These are phyloP conservation scores for Penicillium sp. DNA, from an alignment of 2,329 filamentous ascomycete genomes.

Conservation along the genomic window DNA sequence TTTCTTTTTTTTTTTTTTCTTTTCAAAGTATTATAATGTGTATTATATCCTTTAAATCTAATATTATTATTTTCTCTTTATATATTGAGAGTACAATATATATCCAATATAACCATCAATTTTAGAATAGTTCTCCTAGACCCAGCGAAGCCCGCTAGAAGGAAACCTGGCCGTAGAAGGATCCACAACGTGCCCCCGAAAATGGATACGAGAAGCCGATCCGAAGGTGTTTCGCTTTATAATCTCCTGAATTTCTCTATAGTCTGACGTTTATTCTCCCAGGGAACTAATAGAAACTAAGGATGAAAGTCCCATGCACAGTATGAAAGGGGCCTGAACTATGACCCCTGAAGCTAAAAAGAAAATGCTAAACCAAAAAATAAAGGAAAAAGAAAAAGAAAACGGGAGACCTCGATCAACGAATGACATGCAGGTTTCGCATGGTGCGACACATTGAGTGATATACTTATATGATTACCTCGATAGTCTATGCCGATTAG, in stretches of 20 bases:
- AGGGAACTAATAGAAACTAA: neutral
- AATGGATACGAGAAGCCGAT: constrained; percentile 34
- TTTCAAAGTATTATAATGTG: no score
- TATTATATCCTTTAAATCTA: no score
- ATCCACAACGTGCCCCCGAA: constrained; percentile 34
- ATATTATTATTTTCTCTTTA: no score
- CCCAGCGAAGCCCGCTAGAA: constrained; percentile 29
- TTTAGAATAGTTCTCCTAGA: constrained; percentile 18
- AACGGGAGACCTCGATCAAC: neutral
- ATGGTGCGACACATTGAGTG: constrained; percentile 10
- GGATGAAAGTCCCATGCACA: neutral
- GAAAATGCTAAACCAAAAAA: neutral
- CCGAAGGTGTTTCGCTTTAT: constrained; percentile 15
- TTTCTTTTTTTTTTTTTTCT: neutral
- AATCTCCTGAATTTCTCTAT: constrained; percentile 9
- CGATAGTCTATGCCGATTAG: constrained; percentile 24
- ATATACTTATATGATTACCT: constrained; percentile 9
- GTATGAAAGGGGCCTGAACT: constrained; percentile 13
- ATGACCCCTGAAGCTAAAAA: constrained; percentile 6
- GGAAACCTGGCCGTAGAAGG: constrained; percentile 36
- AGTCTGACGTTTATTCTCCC: constrained; percentile 3
- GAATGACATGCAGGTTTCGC: constrained; percentile 14
- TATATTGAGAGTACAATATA: no score
- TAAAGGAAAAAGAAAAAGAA: neutral
- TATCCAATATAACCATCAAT: neutral